phyloP scores from a whole-genome alignment of 768 basidiomycete genomes.

The Leccinum obscurum region DNA sequence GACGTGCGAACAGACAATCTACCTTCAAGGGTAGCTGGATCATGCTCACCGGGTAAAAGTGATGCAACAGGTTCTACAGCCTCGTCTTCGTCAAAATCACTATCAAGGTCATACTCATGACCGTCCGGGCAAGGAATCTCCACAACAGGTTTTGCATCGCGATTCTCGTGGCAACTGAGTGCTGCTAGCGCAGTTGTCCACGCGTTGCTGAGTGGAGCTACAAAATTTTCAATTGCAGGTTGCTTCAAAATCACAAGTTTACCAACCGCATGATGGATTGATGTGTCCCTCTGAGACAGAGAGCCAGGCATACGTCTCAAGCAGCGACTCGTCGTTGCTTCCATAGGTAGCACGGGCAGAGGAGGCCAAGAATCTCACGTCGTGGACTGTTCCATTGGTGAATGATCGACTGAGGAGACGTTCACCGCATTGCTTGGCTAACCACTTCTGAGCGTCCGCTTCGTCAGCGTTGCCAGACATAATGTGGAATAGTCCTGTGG shows the following conservation, averaged over 20 bases:
- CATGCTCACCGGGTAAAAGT: not conserved
- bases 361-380: slow-evolving; percentile 20
- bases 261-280: slow-evolving; percentile 11
- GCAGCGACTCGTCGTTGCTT: not conserved
- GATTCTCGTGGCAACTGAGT: not conserved
- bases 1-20: not conserved
- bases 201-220: slow-evolving; percentile 9
- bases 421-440: too few relatives aligned
- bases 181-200: slow-evolving; percentile 11
- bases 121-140: slow-evolving; percentile 8
- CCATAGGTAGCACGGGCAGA: slow-evolving; percentile 1
- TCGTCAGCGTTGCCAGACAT: not conserved
- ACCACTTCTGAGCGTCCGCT: not conserved
- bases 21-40: slow-evolving; percentile 4
- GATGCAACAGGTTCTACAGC: not conserved
- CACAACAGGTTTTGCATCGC: not conserved
- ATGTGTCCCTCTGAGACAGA: slow-evolving; percentile 14
- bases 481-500: slow-evolving; percentile 16
- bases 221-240: not conserved
- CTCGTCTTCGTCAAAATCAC: slow-evolving; percentile 25
- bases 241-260: not conserved
- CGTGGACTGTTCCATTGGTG: slow-evolving; percentile 18
- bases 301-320: slow-evolving; percentile 18
- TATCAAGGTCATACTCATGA: slow-evolving; percentile 26
- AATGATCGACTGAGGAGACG: slow-evolving; percentile 15